Percentiles rank a stretch among this genome's conserved stretches.
Evolutionary conservation across 257 asterid species (phyloP).

Genomic region (Craterostigma plantagineum): DNA sequence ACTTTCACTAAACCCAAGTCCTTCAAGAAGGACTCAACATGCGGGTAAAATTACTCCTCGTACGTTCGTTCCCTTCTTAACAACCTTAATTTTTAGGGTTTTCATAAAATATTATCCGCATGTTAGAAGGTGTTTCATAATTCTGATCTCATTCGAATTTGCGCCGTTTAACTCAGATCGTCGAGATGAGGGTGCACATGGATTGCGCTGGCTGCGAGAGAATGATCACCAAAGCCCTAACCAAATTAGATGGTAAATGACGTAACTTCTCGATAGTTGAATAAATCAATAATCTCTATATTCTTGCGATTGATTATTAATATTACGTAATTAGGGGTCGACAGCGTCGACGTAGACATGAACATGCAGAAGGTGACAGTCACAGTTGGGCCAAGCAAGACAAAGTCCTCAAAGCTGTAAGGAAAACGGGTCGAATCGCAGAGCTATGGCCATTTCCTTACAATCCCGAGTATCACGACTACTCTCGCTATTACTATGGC

Average conservation of each 20-base stretch:
- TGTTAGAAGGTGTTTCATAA: too few relatives aligned
- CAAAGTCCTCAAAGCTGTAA: conserved; percentile 40
- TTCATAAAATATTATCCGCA: too few relatives aligned
- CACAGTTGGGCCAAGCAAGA: conserved; percentile 36
- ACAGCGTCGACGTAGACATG: conserved; percentile 45
- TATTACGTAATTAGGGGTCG: conserved; percentile 27
- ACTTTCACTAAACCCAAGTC: too few relatives aligned
- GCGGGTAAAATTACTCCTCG: too few relatives aligned
- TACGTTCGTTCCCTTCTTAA: too few relatives aligned
- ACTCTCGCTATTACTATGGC: conserved; percentile 23
- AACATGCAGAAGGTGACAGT: conserved; percentile 54
- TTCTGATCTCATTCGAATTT: neutral
- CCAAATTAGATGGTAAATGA: conserved; percentile 34
- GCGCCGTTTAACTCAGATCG: conserved; percentile 21
- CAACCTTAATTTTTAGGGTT: too few relatives aligned
- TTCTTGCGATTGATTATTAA: too few relatives aligned
- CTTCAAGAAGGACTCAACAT: too few relatives aligned
- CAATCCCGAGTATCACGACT: conserved; percentile 44
- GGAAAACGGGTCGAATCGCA: conserved; percentile 38
- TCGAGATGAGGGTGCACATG: conserved; percentile 75
- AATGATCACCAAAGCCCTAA: conserved; percentile 37
- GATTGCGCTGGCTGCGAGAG: conserved; percentile 70
- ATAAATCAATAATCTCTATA: neutral
- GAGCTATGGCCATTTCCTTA: conserved; percentile 77
- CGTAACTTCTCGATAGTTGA: too few relatives aligned